Base-by-base conservation (phyloP, 2,329 filamentous ascomycete species). In the Alternaria atra region DNA sequence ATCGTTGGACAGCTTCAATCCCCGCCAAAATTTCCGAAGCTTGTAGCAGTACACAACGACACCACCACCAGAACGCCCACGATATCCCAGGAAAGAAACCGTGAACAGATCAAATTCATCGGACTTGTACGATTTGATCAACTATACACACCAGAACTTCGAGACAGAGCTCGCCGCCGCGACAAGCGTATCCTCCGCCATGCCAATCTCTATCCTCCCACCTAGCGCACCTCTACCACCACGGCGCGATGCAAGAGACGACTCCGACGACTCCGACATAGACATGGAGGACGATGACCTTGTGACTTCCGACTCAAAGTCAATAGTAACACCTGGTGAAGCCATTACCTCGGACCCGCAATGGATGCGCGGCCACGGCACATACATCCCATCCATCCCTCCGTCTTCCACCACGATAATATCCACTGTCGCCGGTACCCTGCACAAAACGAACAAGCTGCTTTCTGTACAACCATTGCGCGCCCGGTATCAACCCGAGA, bases 361-460 rank as follows among this genome's bases (percentile, higher is more conserved):
- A 84, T 98, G 93, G 93, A 98, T 98, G 94, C 81, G 93, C 82
- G 95, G 95, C 73, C 95, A 99, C 82, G 95, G 95, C 69, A 99
- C 95, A 51, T 97, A 92, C 79, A 84, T 91, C 47, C 86, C 87
- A 17, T 79, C 85, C 5, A 78, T 82, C 47, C 58, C 54, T 13
- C 27, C 58, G 0, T 51, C 47, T 15, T 84, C 86, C 52, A 87
- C 86, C 5, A 85, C 89, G 60, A 99, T 99, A 75, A 88, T 91
- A 58, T 94, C 93, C 48, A 97, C 95, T 6, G 91, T 99, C 32
- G 94, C 94, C 6, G 95, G 95, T 73, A 94, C 91, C 6, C 85
- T 98, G 35, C 90, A 91, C 75, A 94, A 94, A 77, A 98, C 94
- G 61, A 99, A 99, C 86, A 98, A 97, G 79, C 89, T 99, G 48